Conservation (phyloP, 176 grass and related monocot species). For the Triticum monococcum region DNA sequence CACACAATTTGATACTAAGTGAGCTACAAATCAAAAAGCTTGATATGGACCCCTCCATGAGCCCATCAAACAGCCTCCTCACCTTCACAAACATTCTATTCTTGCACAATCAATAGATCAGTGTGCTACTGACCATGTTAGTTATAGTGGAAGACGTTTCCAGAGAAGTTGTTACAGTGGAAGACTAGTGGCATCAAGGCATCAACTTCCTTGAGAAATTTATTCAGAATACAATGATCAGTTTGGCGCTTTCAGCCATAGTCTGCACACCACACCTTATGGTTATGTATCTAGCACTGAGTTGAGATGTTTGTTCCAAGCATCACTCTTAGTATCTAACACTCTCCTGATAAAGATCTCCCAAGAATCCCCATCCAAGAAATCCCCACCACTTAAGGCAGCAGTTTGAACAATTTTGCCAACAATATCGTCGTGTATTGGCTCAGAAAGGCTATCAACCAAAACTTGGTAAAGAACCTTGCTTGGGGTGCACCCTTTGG, state of each 20-base stretch:
- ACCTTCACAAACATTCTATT: constrained; percentile 42
- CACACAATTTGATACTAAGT: constrained; percentile 47
- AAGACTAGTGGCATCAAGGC: neutral
- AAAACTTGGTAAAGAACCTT: constrained; percentile 42
- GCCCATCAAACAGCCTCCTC: constrained; percentile 54
- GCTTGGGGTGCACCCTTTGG: constrained; percentile 48
- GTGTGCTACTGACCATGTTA: constrained; percentile 35
- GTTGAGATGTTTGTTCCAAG: constrained; percentile 33
- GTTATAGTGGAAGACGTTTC: neutral
- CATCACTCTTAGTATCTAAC: constrained; percentile 18
- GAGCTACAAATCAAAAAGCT: constrained; percentile 47
- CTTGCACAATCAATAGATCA: constrained; percentile 66
- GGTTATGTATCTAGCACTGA: constrained; percentile 22
- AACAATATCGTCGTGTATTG: constrained; percentile 29
- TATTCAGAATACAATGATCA: neutral
- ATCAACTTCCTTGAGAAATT: neutral
- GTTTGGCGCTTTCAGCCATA: neutral
- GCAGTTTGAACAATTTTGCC: constrained; percentile 41
- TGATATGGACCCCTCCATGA: constrained; percentile 40
- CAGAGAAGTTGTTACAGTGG: neutral
- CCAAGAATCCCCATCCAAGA: constrained; percentile 51
- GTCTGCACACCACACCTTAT: constrained; percentile 8
- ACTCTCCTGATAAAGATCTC: constrained; percentile 53
- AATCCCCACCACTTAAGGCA: constrained; percentile 3
- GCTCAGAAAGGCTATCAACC: constrained; percentile 43